A percentile compares a stretch with the other conserved stretches of the same genome.
Conservation (phyloP, 164 flowering plant genomes). For the Malania oleifera region DNA sequence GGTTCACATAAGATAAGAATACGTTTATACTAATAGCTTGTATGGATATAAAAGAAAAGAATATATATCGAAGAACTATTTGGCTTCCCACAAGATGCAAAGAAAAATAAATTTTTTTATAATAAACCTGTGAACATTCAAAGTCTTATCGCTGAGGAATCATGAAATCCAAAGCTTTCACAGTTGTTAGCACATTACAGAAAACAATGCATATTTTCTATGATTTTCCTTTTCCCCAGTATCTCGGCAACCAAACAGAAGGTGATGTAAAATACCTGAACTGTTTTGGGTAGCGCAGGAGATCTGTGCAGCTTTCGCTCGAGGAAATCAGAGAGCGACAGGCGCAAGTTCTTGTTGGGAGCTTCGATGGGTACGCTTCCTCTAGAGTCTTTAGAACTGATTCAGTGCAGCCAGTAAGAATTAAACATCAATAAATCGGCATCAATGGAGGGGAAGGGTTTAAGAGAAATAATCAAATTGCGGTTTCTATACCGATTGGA, state of each 20-base stretch:
- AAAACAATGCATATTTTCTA: too few species aligned
- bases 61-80: too few species aligned
- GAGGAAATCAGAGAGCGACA: slow-evolving; percentile 66
- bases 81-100: too few species aligned
- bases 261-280: slow-evolving; percentile 29
- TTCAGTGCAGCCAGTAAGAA: background rate
- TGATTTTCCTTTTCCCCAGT: background rate
- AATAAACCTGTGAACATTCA: too few species aligned
- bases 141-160: too few species aligned
- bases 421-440: background rate
- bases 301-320: slow-evolving; percentile 39
- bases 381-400: slow-evolving; percentile 18
- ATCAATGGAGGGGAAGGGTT: background rate
- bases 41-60: too few species aligned
- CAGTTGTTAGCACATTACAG: too few species aligned
- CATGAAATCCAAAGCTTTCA: too few species aligned
- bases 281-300: slow-evolving; percentile 26
- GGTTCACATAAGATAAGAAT: too few species aligned
- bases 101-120: too few species aligned
- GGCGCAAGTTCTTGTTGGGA: slow-evolving; percentile 16
- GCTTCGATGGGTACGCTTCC: slow-evolving; percentile 15
- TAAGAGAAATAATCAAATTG: background rate
- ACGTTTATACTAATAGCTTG: too few species aligned
- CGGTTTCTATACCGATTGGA: slow-evolving; percentile 21
- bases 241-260: slow-evolving; percentile 6